These are phyloP conservation scores for Rhazya stricta DNA, from an alignment of 257 asterid species.

Conservation along the genomic window DNA sequence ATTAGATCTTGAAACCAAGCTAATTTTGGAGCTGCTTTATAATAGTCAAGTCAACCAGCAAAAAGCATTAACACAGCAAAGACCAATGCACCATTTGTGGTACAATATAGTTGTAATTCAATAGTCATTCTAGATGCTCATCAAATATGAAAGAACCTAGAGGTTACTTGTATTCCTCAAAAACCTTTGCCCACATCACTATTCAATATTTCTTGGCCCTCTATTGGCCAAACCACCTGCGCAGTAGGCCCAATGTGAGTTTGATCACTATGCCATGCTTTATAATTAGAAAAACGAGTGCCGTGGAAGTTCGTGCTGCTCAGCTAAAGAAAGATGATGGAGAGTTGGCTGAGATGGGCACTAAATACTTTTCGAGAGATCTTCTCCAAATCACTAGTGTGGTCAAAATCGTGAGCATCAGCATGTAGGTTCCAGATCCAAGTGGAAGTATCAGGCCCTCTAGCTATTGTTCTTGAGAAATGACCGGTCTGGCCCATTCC, in stretches of 20 bases:
- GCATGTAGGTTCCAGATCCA: slow-evolving; percentile 5
- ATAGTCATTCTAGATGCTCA: neutral
- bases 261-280: neutral
- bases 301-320: neutral
- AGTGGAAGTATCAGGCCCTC: neutral
- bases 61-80: neutral
- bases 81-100: neutral
- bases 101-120: neutral
- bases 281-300: neutral
- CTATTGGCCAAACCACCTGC: neutral
- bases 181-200: slow-evolving; percentile 7
- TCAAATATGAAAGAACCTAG: neutral
- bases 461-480: neutral
- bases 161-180: slow-evolving; percentile 8
- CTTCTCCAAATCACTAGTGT: neutral
- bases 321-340: neutral
- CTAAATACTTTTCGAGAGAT: neutral
- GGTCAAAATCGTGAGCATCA: slow-evolving; percentile 7
- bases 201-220: slow-evolving; percentile 19
- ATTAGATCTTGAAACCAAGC: no score
- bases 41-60: neutral
- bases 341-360: neutral
- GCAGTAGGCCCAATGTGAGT: neutral
- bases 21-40: no score
- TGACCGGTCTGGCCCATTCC: neutral